Evolutionary conservation across 768 basidiomycete genomes (phyloP).

Genomic region (Xerocomus potaroensis): DNA sequence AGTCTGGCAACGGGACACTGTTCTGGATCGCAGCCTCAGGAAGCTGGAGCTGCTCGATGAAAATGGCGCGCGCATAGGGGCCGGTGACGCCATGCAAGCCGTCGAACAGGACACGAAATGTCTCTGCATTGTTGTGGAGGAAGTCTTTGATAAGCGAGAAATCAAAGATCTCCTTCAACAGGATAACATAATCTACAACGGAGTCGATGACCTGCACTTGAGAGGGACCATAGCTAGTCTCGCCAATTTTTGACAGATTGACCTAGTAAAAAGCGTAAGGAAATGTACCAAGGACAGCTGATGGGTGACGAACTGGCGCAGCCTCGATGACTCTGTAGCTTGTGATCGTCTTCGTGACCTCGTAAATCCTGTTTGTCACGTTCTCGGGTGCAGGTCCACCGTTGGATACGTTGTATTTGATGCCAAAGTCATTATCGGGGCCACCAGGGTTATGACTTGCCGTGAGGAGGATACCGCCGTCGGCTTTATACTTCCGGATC

Average conservation of each 20-base stretch:
- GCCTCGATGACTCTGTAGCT: constrained; percentile 83
- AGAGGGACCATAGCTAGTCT: constrained; percentile 75
- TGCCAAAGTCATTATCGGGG: constrained; percentile 97
- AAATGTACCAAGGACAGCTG: background rate
- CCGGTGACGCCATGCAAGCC: constrained; percentile 96
- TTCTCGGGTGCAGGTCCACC: constrained; percentile 96
- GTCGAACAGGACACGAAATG: constrained; percentile 90
- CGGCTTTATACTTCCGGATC: constrained; percentile 93
- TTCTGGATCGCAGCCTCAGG: constrained; percentile 82
- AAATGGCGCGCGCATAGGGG: constrained; percentile 87
- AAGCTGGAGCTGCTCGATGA: constrained; percentile 79
- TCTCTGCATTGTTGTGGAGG: constrained; percentile 61
- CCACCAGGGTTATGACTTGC: constrained; percentile 98
- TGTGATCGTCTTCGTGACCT: constrained; percentile 81
- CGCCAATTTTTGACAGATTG: constrained; percentile 80
- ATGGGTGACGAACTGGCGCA: constrained; percentile 53
- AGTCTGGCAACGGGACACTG: constrained; percentile 87
- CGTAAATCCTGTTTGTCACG: constrained; percentile 94
- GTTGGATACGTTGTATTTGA: constrained; percentile 98
- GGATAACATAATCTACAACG: constrained; percentile 78
- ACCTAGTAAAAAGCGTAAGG: constrained; percentile 42
- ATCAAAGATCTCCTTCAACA: constrained; percentile 90
- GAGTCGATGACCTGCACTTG: constrained; percentile 92
- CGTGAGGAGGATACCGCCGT: constrained; percentile 95
- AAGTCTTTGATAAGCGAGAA: constrained; percentile 89